phyloP scores from a whole-genome alignment of 305 asterid species.

The Galium porrigens region DNA sequence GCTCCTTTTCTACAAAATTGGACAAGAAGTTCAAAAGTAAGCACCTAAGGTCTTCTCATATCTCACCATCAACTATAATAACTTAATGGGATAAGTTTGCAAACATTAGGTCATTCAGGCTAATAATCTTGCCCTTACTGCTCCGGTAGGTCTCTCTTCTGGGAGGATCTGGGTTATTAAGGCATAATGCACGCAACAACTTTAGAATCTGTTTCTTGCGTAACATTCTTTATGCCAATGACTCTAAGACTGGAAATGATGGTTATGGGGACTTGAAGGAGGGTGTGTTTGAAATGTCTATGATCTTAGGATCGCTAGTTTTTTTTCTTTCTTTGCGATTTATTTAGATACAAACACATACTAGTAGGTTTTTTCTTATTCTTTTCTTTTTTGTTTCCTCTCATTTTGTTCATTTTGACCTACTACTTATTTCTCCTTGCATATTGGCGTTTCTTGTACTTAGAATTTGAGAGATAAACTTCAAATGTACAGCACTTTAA shows the following conservation, averaged over 20 bases:
- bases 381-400: too few species aligned
- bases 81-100: background rate
- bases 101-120: background rate
- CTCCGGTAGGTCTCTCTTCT: background rate
- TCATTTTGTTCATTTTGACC: too few species aligned
- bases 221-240: background rate
- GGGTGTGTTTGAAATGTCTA: background rate
- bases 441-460: background rate
- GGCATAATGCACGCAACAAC: background rate
- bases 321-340: too few species aligned
- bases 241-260: background rate
- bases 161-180: background rate
- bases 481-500: background rate
- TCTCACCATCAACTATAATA: background rate
- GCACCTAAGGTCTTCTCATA: conserved; percentile 14
- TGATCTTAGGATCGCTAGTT: background rate
- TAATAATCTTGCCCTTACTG: too few species aligned
- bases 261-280: background rate
- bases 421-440: too few species aligned
- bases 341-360: too few species aligned
- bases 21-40: conserved; percentile 77
- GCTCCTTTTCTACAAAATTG: conserved; percentile 69
- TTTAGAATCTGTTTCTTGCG: background rate
- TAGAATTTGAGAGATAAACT: background rate
- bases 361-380: too few species aligned